phyloP scores from a whole-genome alignment of 2,329 filamentous ascomycete species.

The Colletotrichum sansevieriae region DNA sequence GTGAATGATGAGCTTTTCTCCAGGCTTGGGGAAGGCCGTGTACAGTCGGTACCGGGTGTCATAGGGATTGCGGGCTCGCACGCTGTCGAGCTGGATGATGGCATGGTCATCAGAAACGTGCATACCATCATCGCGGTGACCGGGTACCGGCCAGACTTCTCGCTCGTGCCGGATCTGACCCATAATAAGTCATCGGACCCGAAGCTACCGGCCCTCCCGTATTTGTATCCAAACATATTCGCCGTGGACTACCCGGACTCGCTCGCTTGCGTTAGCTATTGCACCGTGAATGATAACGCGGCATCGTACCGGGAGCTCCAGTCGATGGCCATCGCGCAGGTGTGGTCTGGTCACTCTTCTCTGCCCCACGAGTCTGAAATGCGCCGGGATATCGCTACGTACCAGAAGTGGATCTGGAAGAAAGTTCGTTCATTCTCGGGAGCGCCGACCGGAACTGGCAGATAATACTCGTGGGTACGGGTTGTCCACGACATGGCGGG shows the following conservation, averaged over 20 bases:
- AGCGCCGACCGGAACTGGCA: slow-evolving; percentile 46
- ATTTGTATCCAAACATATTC: slow-evolving; percentile 60
- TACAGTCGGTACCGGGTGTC: slow-evolving; percentile 10
- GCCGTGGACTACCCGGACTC: slow-evolving; percentile 57
- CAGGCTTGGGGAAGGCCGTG: slow-evolving; percentile 7
- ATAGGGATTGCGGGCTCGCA: slow-evolving; percentile 44
- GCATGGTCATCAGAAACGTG: slow-evolving; percentile 45
- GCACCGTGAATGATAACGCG: slow-evolving; percentile 51
- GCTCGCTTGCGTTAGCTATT: slow-evolving; percentile 58
- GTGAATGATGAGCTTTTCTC: slow-evolving; percentile 21
- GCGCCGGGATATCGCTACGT: slow-evolving; percentile 50
- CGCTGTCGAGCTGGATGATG: slow-evolving; percentile 49
- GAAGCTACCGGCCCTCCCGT: slow-evolving; percentile 48
- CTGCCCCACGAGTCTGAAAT: slow-evolving; percentile 55
- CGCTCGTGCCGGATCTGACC: slow-evolving; percentile 45
- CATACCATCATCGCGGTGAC: slow-evolving; percentile 53
- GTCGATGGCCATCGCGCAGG: slow-evolving; percentile 53
- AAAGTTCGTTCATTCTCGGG: slow-evolving; percentile 43
- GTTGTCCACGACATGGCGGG: slow-evolving; percentile 59
- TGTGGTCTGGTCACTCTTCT: slow-evolving; percentile 46
- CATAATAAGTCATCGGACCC: slow-evolving; percentile 46
- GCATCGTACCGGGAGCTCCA: slow-evolving; percentile 57
- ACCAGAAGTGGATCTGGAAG: slow-evolving; percentile 51
- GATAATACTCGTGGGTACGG: slow-evolving; percentile 51
- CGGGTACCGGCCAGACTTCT: slow-evolving; percentile 51